phyloP scores from a whole-genome alignment of 192 early-diverging fungal species.

The Backusella macrospora region DNA sequence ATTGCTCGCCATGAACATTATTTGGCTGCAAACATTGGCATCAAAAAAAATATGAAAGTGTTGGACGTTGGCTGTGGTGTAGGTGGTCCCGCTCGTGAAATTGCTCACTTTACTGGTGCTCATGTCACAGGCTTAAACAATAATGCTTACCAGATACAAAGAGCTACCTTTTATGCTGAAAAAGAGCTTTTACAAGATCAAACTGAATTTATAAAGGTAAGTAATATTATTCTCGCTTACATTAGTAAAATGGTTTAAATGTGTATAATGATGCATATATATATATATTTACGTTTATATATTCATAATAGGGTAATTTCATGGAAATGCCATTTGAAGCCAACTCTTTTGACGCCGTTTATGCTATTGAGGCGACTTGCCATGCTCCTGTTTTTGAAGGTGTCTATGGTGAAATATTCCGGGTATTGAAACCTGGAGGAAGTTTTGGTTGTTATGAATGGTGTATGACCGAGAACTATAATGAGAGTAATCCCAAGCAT shows the following conservation, averaged over 20 bases:
- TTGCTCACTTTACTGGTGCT: slow-evolving; percentile 86
- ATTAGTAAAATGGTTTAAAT: not conserved
- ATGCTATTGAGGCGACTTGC: slow-evolving; percentile 95
- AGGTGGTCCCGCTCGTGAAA: slow-evolving; percentile 92
- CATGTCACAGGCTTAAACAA: slow-evolving; percentile 93
- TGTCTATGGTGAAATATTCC: slow-evolving; percentile 88
- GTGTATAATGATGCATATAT: not conserved
- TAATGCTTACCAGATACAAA: slow-evolving; percentile 91
- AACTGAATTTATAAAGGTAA: slow-evolving; percentile 54
- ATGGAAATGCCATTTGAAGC: slow-evolving; percentile 87
- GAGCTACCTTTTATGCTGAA: slow-evolving; percentile 72
- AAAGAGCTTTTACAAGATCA: slow-evolving; percentile 62
- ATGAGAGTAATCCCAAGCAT: slow-evolving; percentile 74
- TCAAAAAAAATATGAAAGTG: slow-evolving; percentile 70
- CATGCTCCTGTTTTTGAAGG: slow-evolving; percentile 85
- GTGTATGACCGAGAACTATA: slow-evolving; percentile 89
- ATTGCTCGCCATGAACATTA: slow-evolving; percentile 93
- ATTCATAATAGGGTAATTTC: slow-evolving; percentile 77
- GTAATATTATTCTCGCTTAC: not conserved
- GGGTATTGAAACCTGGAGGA: slow-evolving; percentile 91
- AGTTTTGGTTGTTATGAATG: slow-evolving; percentile 95
- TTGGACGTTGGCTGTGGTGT: slow-evolving; percentile 97
- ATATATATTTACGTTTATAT: not conserved
- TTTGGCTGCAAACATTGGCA: slow-evolving; percentile 74
- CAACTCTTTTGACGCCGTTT: slow-evolving; percentile 83